These are phyloP conservation scores for Stromatinia cepivora DNA, from an alignment of 2,329 filamentous ascomycete genomes.

Conservation along the genomic window DNA sequence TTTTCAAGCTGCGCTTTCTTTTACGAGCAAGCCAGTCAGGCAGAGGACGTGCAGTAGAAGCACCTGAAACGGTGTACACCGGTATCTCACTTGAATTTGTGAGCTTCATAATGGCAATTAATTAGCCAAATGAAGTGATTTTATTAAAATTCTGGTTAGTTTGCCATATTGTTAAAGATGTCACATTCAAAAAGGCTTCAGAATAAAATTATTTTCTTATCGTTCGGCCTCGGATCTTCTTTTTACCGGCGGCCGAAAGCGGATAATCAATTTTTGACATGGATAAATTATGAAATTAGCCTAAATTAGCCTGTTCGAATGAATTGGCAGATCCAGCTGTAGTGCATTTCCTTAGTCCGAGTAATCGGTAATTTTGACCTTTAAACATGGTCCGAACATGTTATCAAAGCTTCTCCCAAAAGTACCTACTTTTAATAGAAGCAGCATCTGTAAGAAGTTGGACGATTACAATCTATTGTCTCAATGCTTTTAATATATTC, in stretches of 20 bases:
- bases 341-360: constrained; percentile 15
- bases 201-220: constrained; percentile 23
- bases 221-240: background rate
- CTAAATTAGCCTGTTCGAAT: constrained; percentile 4
- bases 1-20: constrained; percentile 86
- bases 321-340: background rate
- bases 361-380: constrained; percentile 16
- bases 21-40: constrained; percentile 94
- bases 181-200: background rate
- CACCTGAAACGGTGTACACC: constrained; percentile 93
- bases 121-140: background rate
- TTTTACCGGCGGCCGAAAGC: constrained; percentile 9
- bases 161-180: constrained; percentile 15
- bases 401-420: constrained; percentile 1
- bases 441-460: background rate
- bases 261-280: background rate
- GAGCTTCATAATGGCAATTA: constrained; percentile 64
- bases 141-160: background rate
- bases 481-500: constrained; percentile 17
- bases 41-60: constrained; percentile 80
- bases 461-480: background rate
- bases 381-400: constrained; percentile 9
- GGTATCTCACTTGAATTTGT: constrained; percentile 79
- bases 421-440: constrained; percentile 4
- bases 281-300: background rate